A percentile compares a stretch with the other conserved stretches of the same genome.
phyloP scores from a whole-genome alignment of 768 basidiomycete species.

The Macrolepiota albuminosa region DNA sequence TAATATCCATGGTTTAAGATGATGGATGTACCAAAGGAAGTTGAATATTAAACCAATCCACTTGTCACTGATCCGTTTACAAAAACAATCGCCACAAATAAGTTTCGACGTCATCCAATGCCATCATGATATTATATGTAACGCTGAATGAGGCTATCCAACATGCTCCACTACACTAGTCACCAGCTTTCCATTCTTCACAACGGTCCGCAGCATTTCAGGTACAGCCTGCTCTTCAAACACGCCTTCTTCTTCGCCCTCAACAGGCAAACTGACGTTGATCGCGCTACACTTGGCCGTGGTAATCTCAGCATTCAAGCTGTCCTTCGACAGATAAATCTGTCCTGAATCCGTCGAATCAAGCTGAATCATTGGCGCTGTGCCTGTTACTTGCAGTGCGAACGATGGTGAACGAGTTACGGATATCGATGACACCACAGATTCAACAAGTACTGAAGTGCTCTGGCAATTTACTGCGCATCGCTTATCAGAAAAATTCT shows the following conservation, averaged over 20 bases:
- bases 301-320: constrained; percentile 76
- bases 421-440: constrained; percentile 86
- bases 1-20: constrained; percentile 53
- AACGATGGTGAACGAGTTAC: constrained; percentile 93
- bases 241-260: constrained; percentile 87
- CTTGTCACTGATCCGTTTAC: constrained; percentile 9
- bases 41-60: not conserved
- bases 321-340: constrained; percentile 85
- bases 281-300: constrained; percentile 93
- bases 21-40: constrained; percentile 1
- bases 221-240: constrained; percentile 89
- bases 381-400: constrained; percentile 85
- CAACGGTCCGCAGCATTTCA: constrained; percentile 89
- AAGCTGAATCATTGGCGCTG: constrained; percentile 87
- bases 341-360: constrained; percentile 96
- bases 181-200: constrained; percentile 78
- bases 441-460: constrained; percentile 84
- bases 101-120: constrained; percentile 2
- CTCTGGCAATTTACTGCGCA: constrained; percentile 79
- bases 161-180: constrained; percentile 88
- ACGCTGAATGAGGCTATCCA: constrained; percentile 32
- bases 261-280: constrained; percentile 83
- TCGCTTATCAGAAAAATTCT: constrained; percentile 1
- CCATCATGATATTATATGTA: not conserved
- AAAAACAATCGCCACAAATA: not conserved